phyloP scores from a whole-genome alignment of 2,329 filamentous ascomycete species.

The Atkinsonella texensis region DNA sequence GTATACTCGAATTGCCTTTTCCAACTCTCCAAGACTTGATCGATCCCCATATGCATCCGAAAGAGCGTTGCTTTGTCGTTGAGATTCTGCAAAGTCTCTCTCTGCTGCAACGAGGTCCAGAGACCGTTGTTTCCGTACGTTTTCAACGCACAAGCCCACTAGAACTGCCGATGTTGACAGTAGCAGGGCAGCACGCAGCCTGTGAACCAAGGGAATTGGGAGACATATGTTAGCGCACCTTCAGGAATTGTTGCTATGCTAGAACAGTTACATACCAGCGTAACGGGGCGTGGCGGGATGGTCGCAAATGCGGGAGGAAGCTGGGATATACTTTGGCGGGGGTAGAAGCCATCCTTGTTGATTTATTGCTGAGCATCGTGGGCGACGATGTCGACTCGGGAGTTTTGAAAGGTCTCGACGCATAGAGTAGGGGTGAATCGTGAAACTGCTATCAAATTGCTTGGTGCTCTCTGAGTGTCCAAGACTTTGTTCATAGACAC shows the following conservation, averaged over 20 bases:
- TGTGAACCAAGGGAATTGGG: not conserved
- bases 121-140: slow-evolving; percentile 13
- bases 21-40: slow-evolving; percentile 34
- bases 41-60: slow-evolving; percentile 39
- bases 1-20: slow-evolving; percentile 35
- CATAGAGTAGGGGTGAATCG: too few species aligned
- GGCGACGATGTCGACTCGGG: not conserved
- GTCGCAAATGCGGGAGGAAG: slow-evolving; percentile 21
- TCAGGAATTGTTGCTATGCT: not conserved
- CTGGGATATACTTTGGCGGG: slow-evolving; percentile 22
- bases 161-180: slow-evolving; percentile 5
- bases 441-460: too few species aligned
- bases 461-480: too few species aligned
- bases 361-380: not conserved
- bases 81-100: slow-evolving; percentile 22
- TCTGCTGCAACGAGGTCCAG: slow-evolving; percentile 16
- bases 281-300: slow-evolving; percentile 17
- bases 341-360: slow-evolving; percentile 19
- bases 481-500: too few species aligned
- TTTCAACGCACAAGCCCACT: slow-evolving; percentile 21
- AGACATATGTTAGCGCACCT: not conserved
- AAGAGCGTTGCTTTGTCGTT: slow-evolving; percentile 28
- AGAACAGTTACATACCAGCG: slow-evolving; percentile 18
- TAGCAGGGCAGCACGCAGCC: not conserved
- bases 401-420: too few species aligned